Evolutionary conservation across 129 eudicot genomes (phyloP).

Genomic region (Saposhnikovia divaricata): DNA sequence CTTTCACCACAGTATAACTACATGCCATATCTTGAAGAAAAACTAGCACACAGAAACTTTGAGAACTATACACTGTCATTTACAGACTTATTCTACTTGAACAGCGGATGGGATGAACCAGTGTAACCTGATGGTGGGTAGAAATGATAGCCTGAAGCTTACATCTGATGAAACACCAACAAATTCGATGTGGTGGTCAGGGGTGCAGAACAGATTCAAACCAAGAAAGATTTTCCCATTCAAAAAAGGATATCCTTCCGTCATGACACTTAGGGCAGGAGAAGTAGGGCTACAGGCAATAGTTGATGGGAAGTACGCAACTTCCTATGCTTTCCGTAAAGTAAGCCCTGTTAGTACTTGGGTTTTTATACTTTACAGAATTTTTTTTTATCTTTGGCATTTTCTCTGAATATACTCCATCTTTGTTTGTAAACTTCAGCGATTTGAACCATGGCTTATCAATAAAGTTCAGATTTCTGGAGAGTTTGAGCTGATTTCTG

Average conservation of each 20-base stretch:
- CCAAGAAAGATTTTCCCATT: conserved; percentile 21
- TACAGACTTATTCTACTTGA: conserved; percentile 4
- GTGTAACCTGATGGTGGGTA: conserved; percentile 15
- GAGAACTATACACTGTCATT: conserved; percentile 1
- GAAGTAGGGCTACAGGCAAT: conserved; percentile 19
- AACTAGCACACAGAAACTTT: background rate
- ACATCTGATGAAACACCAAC: conserved; percentile 2
- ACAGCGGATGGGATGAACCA: conserved; percentile 18
- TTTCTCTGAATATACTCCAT: background rate
- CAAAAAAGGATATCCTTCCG: conserved; percentile 17
- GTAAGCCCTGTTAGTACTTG: background rate
- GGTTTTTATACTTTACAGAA: background rate
- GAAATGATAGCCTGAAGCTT: conserved; percentile 10
- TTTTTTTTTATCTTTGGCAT: background rate
- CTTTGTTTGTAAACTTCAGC: conserved; percentile 9
- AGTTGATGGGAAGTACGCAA: conserved; percentile 13
- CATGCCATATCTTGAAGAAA: background rate
- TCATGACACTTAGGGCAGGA: conserved; percentile 24
- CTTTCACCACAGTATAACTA: background rate
- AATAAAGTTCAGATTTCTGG: conserved; percentile 21
- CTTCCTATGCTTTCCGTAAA: conserved; percentile 22
- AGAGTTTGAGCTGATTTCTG: conserved; percentile 17
- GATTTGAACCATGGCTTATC: conserved; percentile 29
- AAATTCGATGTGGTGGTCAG: background rate
- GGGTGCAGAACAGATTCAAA: background rate